A percentile compares a stretch with the other conserved stretches of the same genome.
Conservation (phyloP, 2,329 filamentous ascomycete genomes). For the Cladobotryum protrusum region DNA sequence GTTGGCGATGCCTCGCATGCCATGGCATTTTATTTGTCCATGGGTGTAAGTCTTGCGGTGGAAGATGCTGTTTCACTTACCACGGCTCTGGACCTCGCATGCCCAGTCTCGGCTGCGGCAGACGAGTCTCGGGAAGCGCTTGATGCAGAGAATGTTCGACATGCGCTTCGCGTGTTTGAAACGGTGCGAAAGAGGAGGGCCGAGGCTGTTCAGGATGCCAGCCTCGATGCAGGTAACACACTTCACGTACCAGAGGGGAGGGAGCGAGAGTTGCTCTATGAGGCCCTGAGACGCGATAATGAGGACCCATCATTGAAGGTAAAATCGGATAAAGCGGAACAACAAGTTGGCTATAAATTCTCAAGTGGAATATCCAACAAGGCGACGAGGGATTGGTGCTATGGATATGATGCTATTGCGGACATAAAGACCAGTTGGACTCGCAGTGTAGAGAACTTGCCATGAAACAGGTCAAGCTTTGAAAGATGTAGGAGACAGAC, state of each 20-base stretch:
- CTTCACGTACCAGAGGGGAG: slow-evolving; percentile 5
- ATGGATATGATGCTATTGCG: slow-evolving; percentile 9
- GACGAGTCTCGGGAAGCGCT: not conserved
- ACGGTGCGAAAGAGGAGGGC: slow-evolving; percentile 9
- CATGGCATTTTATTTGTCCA: slow-evolving; percentile 17
- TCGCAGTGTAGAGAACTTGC: no score
- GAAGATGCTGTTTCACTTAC: slow-evolving; percentile 16
- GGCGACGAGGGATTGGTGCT: slow-evolving; percentile 11
- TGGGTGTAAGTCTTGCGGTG: slow-evolving; percentile 17
- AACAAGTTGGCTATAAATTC: not conserved
- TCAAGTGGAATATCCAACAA: slow-evolving; percentile 8
- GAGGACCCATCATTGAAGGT: not conserved
- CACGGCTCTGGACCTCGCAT: slow-evolving; percentile 9
- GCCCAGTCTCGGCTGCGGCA: not conserved
- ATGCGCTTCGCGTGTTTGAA: slow-evolving; percentile 11
- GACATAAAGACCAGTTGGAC: not conserved
- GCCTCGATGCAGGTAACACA: slow-evolving; percentile 13
- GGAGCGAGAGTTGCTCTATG: slow-evolving; percentile 9
- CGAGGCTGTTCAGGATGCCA: slow-evolving; percentile 12
- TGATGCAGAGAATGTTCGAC: not conserved
- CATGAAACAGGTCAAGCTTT: no score
- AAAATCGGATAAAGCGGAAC: not conserved
- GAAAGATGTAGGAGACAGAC: no score
- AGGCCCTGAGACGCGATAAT: slow-evolving; percentile 8
- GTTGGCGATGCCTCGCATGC: slow-evolving; percentile 16